Conservation (phyloP, 768 basidiomycete genomes). For the Steccherinum ochraceum region DNA sequence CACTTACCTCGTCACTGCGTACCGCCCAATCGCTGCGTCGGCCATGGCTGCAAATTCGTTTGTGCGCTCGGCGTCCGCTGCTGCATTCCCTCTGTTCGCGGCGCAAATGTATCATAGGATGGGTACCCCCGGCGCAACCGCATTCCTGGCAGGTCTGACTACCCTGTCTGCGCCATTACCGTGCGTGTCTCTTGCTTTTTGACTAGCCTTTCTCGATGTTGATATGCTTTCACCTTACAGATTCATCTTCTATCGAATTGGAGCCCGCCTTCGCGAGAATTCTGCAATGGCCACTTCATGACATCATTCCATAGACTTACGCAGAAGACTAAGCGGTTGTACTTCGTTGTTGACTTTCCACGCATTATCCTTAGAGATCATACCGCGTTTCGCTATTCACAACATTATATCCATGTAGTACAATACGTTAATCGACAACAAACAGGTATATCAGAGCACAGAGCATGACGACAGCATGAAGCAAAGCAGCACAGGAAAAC, state of each 20-base stretch:
- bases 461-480: too few species aligned
- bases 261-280: slow-evolving; percentile 35
- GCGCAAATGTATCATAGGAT: slow-evolving; percentile 33
- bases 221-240: slow-evolving; percentile 20
- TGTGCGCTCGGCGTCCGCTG: slow-evolving; percentile 33
- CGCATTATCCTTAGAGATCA: too few species aligned
- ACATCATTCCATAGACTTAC: neutral
- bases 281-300: slow-evolving; percentile 34
- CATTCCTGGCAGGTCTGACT: slow-evolving; percentile 35
- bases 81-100: slow-evolving; percentile 36
- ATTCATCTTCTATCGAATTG: slow-evolving; percentile 43
- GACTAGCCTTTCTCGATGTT: neutral
- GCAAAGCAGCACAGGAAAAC: neutral
- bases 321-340: too few species aligned
- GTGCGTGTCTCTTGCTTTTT: slow-evolving; percentile 11
- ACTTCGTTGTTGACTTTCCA: too few species aligned
- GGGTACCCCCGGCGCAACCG: slow-evolving; percentile 33
- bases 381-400: too few species aligned
- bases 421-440: too few species aligned
- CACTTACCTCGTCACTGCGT: slow-evolving; percentile 48
- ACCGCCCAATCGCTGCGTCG: slow-evolving; percentile 46
- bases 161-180: slow-evolving; percentile 32
- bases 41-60: slow-evolving; percentile 63
- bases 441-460: too few species aligned
- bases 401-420: too few species aligned